Conservation (phyloP, 768 basidiomycete species). For the Tricholoma bakamatsutake region DNA sequence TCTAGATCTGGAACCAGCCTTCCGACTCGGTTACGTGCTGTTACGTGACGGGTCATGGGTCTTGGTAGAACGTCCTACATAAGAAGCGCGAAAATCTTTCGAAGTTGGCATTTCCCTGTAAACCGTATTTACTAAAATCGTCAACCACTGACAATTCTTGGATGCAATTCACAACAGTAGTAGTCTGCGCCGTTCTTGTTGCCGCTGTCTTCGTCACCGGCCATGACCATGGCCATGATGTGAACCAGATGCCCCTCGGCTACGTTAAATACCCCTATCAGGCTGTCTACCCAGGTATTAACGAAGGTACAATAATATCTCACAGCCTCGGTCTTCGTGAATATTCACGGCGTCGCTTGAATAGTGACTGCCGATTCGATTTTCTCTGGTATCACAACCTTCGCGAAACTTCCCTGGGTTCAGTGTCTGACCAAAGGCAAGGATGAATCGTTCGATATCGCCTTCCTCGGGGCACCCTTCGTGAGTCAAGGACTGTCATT, state of each 20-base stretch:
- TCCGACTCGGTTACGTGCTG: no score
- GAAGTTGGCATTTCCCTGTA: not conserved
- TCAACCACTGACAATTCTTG: not conserved
- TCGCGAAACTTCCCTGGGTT: slow-evolving; percentile 83
- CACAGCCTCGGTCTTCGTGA: not conserved
- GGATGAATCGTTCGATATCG: slow-evolving; percentile 65
- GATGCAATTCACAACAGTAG: slow-evolving; percentile 12
- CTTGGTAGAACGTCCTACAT: not conserved
- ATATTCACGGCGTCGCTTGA: not conserved
- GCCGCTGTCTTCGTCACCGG: slow-evolving; percentile 25
- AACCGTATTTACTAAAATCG: no score
- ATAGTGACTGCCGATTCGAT: slow-evolving; percentile 71
- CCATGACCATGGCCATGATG: slow-evolving; percentile 31
- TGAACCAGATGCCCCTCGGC: slow-evolving; percentile 56
- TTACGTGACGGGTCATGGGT: not conserved
- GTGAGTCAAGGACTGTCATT: slow-evolving; percentile 30
- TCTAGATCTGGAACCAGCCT: not conserved
- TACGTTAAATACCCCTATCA: slow-evolving; percentile 65
- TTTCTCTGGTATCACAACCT: slow-evolving; percentile 81
- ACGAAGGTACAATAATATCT: slow-evolving; percentile 36
- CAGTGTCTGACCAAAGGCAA: slow-evolving; percentile 66
- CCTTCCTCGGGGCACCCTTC: slow-evolving; percentile 76
- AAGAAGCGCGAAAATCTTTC: not conserved
- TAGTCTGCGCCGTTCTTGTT: slow-evolving; percentile 17
- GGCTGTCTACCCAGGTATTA: slow-evolving; percentile 22